Percentiles rank a stretch among this genome's conserved stretches.
phyloP scores from a whole-genome alignment of 805 yeast genomes.

The Cyberlindnera mrakii region DNA sequence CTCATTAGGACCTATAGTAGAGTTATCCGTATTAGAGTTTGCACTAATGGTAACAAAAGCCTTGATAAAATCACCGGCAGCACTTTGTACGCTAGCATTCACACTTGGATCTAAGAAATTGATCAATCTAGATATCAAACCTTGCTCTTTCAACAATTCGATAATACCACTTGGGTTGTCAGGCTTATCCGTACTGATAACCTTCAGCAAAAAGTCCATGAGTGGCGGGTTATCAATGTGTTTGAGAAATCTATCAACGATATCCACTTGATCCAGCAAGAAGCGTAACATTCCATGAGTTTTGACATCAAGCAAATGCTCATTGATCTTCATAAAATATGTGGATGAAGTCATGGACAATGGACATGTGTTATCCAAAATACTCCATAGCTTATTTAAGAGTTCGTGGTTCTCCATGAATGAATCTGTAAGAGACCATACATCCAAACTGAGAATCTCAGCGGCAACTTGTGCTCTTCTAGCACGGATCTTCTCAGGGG shows the following conservation, averaged over 20 bases:
- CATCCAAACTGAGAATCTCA: slow-evolving; percentile 85
- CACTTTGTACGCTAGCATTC: slow-evolving; percentile 73
- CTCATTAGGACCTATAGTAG: slow-evolving; percentile 94
- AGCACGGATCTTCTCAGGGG: slow-evolving; percentile 30
- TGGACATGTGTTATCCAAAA: slow-evolving; percentile 63
- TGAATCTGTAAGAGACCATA: slow-evolving; percentile 89
- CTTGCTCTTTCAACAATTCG: slow-evolving; percentile 65
- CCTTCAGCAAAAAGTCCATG: slow-evolving; percentile 86
- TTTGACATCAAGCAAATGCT: slow-evolving; percentile 83
- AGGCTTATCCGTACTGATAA: slow-evolving; percentile 89
- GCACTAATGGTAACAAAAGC: slow-evolving; percentile 93
- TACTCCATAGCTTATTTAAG: slow-evolving; percentile 69
- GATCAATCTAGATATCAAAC: slow-evolving; percentile 66
- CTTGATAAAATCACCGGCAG: slow-evolving; percentile 92
- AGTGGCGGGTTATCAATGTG: slow-evolving; percentile 91
- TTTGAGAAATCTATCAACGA: slow-evolving; percentile 74
- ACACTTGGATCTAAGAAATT: slow-evolving; percentile 63
- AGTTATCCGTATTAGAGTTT: slow-evolving; percentile 80
- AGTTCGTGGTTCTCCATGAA: slow-evolving; percentile 69
- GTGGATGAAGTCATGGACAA: slow-evolving; percentile 74
- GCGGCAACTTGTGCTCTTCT: slow-evolving; percentile 68
- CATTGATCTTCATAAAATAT: slow-evolving; percentile 86
- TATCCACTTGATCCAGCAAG: slow-evolving; percentile 56
- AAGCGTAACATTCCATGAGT: slow-evolving; percentile 72
- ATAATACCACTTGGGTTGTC: slow-evolving; percentile 85